Evolutionary conservation across 2,329 filamentous ascomycete species (phyloP).

Genomic region (Trichophyton equinum): DNA sequence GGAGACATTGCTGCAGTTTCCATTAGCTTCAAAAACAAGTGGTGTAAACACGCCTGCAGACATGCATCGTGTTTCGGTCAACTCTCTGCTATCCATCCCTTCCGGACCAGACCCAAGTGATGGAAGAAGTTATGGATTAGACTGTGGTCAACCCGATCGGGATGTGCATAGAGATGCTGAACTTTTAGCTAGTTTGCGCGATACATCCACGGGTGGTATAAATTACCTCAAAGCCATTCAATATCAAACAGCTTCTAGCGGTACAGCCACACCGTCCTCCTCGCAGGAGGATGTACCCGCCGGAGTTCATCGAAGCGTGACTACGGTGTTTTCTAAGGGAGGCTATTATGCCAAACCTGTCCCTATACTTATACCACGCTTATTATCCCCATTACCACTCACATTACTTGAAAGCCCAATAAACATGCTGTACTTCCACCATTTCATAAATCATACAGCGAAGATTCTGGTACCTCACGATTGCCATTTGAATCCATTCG

Average conservation of each 20-base stretch:
- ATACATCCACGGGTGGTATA: not conserved
- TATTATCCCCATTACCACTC: constrained; percentile 43
- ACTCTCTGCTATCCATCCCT: constrained; percentile 45
- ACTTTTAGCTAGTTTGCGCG: constrained; percentile 43
- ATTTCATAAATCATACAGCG: constrained; percentile 69
- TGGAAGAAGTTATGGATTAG: constrained; percentile 51
- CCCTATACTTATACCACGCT: constrained; percentile 48
- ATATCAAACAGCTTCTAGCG: not conserved
- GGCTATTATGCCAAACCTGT: constrained; percentile 62
- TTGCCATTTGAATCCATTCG: constrained; percentile 48
- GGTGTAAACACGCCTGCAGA: constrained; percentile 23
- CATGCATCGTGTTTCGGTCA: constrained; percentile 49
- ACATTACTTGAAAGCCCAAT: constrained; percentile 59
- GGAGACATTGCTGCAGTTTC: not conserved
- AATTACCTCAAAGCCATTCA: too few species aligned
- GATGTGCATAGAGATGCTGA: constrained; percentile 63
- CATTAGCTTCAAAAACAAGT: not conserved
- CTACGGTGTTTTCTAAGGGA: constrained; percentile 42
- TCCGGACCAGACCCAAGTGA: constrained; percentile 9
- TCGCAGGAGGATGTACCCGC: not conserved
- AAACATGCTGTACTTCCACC: constrained; percentile 64
- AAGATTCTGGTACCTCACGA: constrained; percentile 52
- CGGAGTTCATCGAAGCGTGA: constrained; percentile 27
- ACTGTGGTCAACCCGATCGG: constrained; percentile 55
- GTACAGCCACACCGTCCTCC: not conserved